Conservation (phyloP, 2,329 filamentous ascomycete genomes). For the Ceratocystis destructans region DNA sequence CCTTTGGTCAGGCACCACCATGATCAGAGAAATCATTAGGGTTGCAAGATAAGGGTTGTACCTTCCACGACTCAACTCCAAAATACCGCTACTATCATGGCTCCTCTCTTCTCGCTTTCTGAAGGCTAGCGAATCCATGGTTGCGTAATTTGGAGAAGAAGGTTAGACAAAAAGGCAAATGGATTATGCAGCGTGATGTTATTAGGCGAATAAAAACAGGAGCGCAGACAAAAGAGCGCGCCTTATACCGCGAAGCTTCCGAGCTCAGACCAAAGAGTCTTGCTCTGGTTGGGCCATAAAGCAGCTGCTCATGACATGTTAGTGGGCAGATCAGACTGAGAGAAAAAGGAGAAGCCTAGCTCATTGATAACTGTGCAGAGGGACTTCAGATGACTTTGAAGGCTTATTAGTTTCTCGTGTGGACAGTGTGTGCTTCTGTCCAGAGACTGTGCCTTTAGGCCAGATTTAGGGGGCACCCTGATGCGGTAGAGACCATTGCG, state of each 20-base stretch:
- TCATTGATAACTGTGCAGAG: neutral
- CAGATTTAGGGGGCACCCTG: neutral
- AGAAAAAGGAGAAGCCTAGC: neutral
- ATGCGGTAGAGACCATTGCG: neutral
- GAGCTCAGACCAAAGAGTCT: neutral
- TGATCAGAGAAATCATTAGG: neutral
- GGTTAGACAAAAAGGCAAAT: neutral
- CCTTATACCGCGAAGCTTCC: neutral
- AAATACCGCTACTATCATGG: neutral
- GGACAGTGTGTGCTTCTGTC: neutral
- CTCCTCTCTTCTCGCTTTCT: neutral
- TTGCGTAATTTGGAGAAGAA: neutral
- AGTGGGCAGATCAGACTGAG: conserved; percentile 3
- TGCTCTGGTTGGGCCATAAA: neutral
- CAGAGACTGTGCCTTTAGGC: neutral
- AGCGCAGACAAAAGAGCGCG: neutral
- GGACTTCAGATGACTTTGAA: neutral
- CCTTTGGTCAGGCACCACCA: neutral
- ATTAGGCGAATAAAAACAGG: neutral
- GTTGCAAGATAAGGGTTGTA: neutral
- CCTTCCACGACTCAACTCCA: neutral
- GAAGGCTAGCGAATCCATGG: neutral
- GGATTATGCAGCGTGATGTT: neutral
- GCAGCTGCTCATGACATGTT: neutral
- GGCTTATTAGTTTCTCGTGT: neutral